Evolutionary conservation across 169 alveolate species (phyloP), one percentile per base, ranked within the genome.

Genomic region (Cryptosporidium canis): DNA sequence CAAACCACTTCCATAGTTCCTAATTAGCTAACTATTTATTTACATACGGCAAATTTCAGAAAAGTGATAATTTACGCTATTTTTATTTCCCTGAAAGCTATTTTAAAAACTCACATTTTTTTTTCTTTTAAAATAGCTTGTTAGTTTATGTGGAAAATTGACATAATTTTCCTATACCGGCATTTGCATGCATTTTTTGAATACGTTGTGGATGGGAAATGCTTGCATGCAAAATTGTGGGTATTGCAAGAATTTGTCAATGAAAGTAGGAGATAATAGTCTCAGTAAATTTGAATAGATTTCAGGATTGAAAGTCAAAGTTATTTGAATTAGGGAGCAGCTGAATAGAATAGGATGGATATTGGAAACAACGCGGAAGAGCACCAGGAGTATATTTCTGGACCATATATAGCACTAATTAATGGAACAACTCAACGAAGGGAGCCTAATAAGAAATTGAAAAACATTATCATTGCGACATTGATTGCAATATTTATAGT

Each of bases 351-450:
- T 9, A 68, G 45, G 3, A 77, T 77, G 87, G 77, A 77, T 12
- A 35, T 56, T 37, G 45, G 65, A 14, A 48, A 77, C 18, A 55
- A 51, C 51, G 61, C 58, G 37, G 87, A 77, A 77, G 87, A 77
- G 63, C 70, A 55, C 43, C 87, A 77, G 18, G 87, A 61, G 37
- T 77, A 77, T 44, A 35, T 77, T 58, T 77, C 87, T 14, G 87
- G 72, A 8, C 87, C 87, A 4, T 77, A 77, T 1, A 44, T 77
- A 8, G 87, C 87, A 37, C 21, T 77, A 43, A 58, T 77, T 41
- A 77, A 55, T 44, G 87, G 87, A 16, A 77, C 71, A 14, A 77
- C 29, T 55, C 87, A 77, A 58, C 87, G 41, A 11, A 55, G 77
- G 24, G 87, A 61, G 29, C 87, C 87, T 3, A 58, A 77, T 31